These are phyloP conservation scores for Paraphaeosphaeria minitans DNA, from an alignment of 2,329 filamentous ascomycete species.

Conservation along the genomic window DNA sequence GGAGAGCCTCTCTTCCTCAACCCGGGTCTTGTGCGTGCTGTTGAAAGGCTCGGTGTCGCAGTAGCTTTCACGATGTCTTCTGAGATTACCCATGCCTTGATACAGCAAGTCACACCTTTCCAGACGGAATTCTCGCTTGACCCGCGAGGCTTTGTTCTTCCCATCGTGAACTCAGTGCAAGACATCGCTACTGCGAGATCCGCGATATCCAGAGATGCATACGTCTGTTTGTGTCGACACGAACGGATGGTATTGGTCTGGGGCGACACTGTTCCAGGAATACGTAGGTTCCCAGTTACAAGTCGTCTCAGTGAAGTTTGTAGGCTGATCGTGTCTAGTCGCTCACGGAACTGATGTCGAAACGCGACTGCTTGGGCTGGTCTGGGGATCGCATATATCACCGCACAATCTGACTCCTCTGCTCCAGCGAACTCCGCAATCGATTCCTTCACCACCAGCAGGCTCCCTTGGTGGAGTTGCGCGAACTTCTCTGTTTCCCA, in stretches of 20 bases:
- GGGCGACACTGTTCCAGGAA: slow-evolving; percentile 76
- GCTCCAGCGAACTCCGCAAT: slow-evolving; percentile 16
- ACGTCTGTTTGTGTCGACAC: slow-evolving; percentile 76
- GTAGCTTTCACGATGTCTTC: slow-evolving; percentile 58
- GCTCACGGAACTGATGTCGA: slow-evolving; percentile 73
- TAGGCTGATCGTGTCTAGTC: slow-evolving; percentile 37
- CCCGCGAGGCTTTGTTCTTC: slow-evolving; percentile 50
- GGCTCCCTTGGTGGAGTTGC: slow-evolving; percentile 17
- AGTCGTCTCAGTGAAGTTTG: background rate
- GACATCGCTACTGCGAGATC: slow-evolving; percentile 45
- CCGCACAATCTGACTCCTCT: slow-evolving; percentile 15
- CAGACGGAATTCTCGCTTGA: slow-evolving; percentile 50
- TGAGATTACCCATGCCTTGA: slow-evolving; percentile 53
- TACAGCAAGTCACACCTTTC: slow-evolving; percentile 46
- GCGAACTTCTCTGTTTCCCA: slow-evolving; percentile 26
- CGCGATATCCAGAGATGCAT: slow-evolving; percentile 71
- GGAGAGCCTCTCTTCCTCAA: slow-evolving; percentile 50
- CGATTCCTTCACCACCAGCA: slow-evolving; percentile 16
- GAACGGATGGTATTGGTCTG: slow-evolving; percentile 76
- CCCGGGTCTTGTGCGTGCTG: slow-evolving; percentile 48
- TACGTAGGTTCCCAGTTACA: slow-evolving; percentile 43
- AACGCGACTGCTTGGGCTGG: slow-evolving; percentile 60
- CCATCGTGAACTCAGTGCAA: slow-evolving; percentile 53
- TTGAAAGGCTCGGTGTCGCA: slow-evolving; percentile 51
- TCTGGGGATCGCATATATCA: slow-evolving; percentile 33